Percentiles rank a stretch among this genome's conserved stretches.
These are phyloP conservation scores for Dendryphion nanum DNA, from an alignment of 2,329 filamentous ascomycete genomes.

Conservation along the genomic window DNA sequence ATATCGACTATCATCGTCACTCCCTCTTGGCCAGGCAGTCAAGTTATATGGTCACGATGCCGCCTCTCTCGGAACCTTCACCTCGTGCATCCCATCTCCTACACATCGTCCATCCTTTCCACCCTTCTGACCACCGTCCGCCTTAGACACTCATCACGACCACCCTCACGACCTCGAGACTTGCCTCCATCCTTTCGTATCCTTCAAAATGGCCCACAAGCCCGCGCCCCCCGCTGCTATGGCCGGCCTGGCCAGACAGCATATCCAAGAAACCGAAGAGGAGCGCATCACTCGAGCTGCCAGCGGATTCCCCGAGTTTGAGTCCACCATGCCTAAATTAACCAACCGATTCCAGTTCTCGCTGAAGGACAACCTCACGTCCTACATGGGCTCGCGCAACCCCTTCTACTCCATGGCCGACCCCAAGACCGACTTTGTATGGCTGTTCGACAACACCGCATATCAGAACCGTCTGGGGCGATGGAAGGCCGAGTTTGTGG, in stretches of 20 bases:
- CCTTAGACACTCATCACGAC: conserved; percentile 8
- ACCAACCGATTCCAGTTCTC: conserved; percentile 33
- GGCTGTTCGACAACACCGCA: conserved; percentile 89
- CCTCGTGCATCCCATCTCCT: conserved; percentile 33
- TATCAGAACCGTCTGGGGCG: conserved; percentile 54
- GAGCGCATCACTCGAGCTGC: conserved; percentile 29
- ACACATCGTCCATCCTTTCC: too few species aligned
- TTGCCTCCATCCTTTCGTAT: too few species aligned
- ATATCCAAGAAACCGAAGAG: conserved; percentile 30
- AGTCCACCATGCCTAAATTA: conserved; percentile 36
- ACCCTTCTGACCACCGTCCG: conserved; percentile 30
- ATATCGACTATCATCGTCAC: too few species aligned
- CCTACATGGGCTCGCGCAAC: conserved; percentile 39
- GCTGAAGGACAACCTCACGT: conserved; percentile 39
- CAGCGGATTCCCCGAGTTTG: conserved; percentile 34
- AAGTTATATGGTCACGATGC: too few species aligned
- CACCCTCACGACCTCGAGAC: conserved; percentile 1
- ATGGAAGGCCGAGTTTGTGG: conserved; percentile 83
- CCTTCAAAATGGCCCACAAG: conserved; percentile 26
- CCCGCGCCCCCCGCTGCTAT: conserved; percentile 19
- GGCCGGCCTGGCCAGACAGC: conserved; percentile 30
- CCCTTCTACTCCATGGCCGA: conserved; percentile 49
- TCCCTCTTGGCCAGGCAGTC: too few species aligned
- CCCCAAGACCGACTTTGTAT: conserved; percentile 68
- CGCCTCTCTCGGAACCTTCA: too few species aligned